Evolutionary conservation across 129 eudicot species (phyloP).

Genomic region (Silybum marianum): DNA sequence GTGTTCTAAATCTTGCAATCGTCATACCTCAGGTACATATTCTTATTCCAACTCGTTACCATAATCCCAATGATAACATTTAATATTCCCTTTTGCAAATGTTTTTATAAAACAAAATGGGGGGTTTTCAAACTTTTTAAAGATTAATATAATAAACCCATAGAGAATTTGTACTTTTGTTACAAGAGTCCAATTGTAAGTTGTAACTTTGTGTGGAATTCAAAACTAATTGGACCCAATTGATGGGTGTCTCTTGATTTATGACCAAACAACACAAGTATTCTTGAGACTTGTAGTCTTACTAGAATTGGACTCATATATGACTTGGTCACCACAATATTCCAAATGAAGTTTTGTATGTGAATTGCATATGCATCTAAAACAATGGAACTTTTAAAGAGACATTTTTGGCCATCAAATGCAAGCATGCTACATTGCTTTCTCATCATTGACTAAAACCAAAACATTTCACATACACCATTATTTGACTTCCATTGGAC

Average conservation of each 20-base stretch:
- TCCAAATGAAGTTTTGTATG: conserved; percentile 26
- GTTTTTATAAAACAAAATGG: background rate
- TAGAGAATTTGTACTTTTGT: conserved; percentile 1
- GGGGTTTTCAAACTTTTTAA: background rate
- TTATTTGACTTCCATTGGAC: conserved; percentile 22
- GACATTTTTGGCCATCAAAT: conserved; percentile 21
- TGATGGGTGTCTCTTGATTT: conserved; percentile 21
- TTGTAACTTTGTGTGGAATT: conserved; percentile 28
- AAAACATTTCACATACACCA: conserved; percentile 24
- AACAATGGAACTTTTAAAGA: background rate
- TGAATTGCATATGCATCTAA: conserved; percentile 8
- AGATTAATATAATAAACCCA: background rate
- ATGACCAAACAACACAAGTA: conserved; percentile 27
- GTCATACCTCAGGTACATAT: conserved; percentile 64
- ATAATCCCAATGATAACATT: background rate
- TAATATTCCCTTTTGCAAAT: background rate
- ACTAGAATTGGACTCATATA: conserved; percentile 29
- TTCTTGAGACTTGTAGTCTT: conserved; percentile 28
- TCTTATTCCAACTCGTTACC: background rate
- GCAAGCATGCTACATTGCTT: conserved; percentile 39
- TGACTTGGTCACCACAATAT: conserved; percentile 14
- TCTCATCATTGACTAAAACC: conserved; percentile 37
- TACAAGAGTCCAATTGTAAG: conserved; percentile 18
- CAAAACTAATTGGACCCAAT: conserved; percentile 29
- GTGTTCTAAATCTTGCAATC: conserved; percentile 75